phyloP scores from a whole-genome alignment of 179 eudicot genomes.

The Amaranthus tricolor region DNA sequence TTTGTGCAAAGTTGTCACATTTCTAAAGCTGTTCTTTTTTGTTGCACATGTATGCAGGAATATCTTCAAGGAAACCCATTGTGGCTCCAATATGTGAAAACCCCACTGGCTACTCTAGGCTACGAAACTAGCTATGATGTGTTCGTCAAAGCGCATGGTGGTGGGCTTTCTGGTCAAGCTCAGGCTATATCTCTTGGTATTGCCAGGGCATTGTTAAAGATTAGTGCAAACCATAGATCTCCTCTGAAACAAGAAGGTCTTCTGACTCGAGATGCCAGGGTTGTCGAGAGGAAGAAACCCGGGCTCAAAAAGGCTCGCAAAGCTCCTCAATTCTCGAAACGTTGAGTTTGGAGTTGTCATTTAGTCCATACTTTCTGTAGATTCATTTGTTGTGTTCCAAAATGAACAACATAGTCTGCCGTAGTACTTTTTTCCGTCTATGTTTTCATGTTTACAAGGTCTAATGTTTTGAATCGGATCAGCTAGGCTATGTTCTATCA shows the following conservation, averaged over 20 bases:
- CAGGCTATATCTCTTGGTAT: conserved; percentile 90
- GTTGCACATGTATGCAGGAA: conserved; percentile 49
- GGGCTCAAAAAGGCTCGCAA: conserved; percentile 96
- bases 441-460: no score
- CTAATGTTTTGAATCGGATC: no score
- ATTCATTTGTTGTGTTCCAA: no score
- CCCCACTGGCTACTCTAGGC: conserved; percentile 65
- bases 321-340: conserved; percentile 94
- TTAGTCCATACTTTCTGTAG: not conserved
- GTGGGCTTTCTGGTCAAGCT: conserved; percentile 96
- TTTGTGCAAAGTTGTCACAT: not conserved
- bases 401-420: no score
- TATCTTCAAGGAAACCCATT: conserved; percentile 95
- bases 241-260: conserved; percentile 79
- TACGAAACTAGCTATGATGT: conserved; percentile 86
- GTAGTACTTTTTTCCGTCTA: no score
- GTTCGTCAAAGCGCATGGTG: conserved; percentile 92
- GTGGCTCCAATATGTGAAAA: conserved; percentile 84
- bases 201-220: conserved; percentile 85
- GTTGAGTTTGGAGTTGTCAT: conserved; percentile 45
- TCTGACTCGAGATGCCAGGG: conserved; percentile 84
- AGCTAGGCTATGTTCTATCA: no score
- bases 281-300: conserved; percentile 89
- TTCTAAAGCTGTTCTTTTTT: not conserved
- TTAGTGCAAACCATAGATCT: conserved; percentile 64